Percentiles rank a stretch among this genome's conserved stretches.
Evolutionary conservation across 2,329 filamentous ascomycete species (phyloP).

Genomic region (Nothophoma quercina): DNA sequence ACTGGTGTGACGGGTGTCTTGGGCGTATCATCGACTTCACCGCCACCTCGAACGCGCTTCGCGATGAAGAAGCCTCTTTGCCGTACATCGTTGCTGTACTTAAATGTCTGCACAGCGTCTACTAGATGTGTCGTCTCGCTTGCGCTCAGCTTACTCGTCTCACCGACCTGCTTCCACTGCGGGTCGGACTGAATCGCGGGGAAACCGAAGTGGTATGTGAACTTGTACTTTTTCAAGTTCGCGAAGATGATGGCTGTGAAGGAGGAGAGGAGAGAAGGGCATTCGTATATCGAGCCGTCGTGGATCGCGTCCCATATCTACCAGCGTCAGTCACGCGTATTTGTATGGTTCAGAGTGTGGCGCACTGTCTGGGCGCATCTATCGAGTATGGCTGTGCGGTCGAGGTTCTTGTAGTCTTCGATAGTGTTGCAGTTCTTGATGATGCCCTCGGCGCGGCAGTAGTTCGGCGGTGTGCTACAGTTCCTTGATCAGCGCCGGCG

Average conservation of each 20-base stretch:
- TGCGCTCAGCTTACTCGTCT: slow-evolving; percentile 60
- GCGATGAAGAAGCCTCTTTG: slow-evolving; percentile 97
- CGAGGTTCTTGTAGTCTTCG: slow-evolving; percentile 86
- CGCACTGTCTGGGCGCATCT: slow-evolving; percentile 79
- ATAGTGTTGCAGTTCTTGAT: slow-evolving; percentile 97
- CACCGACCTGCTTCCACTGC: slow-evolving; percentile 68
- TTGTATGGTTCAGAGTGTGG: not conserved
- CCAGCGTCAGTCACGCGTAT: slow-evolving; percentile 29
- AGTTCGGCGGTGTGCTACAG: slow-evolving; percentile 48
- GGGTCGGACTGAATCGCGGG: slow-evolving; percentile 91
- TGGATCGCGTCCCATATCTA: slow-evolving; percentile 98
- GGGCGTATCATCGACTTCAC: slow-evolving; percentile 38
- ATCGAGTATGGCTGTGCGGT: slow-evolving; percentile 80
- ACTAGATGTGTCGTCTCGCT: slow-evolving; percentile 81
- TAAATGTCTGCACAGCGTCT: slow-evolving; percentile 86
- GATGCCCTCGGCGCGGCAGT: slow-evolving; percentile 86
- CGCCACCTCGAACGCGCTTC: slow-evolving; percentile 67
- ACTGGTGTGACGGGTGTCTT: slow-evolving; percentile 61
- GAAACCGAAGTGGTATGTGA: slow-evolving; percentile 98
- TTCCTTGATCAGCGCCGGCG: slow-evolving; percentile 20
- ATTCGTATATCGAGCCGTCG: slow-evolving; percentile 94
- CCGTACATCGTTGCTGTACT: slow-evolving; percentile 78
- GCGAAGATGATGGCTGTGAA: slow-evolving; percentile 92
- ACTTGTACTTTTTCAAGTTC: slow-evolving; percentile 96
- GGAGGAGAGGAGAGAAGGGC: slow-evolving; percentile 87